Evolutionary conservation across 108 stramenopile species (phyloP).

Genomic region (Fragilaria crotonensis): DNA sequence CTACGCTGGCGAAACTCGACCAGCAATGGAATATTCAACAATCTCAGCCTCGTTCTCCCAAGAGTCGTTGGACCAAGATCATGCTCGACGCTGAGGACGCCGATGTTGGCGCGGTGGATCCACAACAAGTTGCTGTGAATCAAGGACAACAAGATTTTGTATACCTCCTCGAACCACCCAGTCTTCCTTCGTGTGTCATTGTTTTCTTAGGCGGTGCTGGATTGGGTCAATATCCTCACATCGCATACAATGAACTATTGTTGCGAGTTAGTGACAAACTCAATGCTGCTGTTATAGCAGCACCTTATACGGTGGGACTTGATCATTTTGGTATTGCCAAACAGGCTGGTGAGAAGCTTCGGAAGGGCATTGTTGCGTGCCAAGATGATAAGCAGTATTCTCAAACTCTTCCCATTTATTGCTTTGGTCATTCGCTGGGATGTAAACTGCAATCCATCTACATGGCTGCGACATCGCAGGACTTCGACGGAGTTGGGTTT

Average conservation of each 20-base stretch:
- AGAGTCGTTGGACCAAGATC: slow-evolving; percentile 59
- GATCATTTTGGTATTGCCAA: slow-evolving; percentile 75
- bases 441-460: slow-evolving; percentile 65
- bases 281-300: slow-evolving; percentile 66
- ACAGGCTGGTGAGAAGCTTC: slow-evolving; percentile 43
- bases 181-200: slow-evolving; percentile 60
- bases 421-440: slow-evolving; percentile 62
- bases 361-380: slow-evolving; percentile 46
- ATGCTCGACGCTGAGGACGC: slow-evolving; percentile 24
- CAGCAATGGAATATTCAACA: slow-evolving; percentile 58
- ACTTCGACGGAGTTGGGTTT: slow-evolving; percentile 63
- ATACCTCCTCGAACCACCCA: slow-evolving; percentile 65
- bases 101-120: slow-evolving; percentile 13
- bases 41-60: slow-evolving; percentile 12
- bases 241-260: slow-evolving; percentile 63
- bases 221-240: slow-evolving; percentile 74
- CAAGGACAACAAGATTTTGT: slow-evolving; percentile 35
- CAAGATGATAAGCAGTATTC: slow-evolving; percentile 52
- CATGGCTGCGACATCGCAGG: slow-evolving; percentile 54
- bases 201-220: slow-evolving; percentile 79
- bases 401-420: slow-evolving; percentile 39
- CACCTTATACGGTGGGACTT: slow-evolving; percentile 62
- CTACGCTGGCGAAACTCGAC: slow-evolving; percentile 55
- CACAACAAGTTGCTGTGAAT: not conserved
- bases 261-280: slow-evolving; percentile 33